These are phyloP conservation scores for Onygenales sp. DNA, from an alignment of 2,329 filamentous ascomycete species.

Conservation along the genomic window DNA sequence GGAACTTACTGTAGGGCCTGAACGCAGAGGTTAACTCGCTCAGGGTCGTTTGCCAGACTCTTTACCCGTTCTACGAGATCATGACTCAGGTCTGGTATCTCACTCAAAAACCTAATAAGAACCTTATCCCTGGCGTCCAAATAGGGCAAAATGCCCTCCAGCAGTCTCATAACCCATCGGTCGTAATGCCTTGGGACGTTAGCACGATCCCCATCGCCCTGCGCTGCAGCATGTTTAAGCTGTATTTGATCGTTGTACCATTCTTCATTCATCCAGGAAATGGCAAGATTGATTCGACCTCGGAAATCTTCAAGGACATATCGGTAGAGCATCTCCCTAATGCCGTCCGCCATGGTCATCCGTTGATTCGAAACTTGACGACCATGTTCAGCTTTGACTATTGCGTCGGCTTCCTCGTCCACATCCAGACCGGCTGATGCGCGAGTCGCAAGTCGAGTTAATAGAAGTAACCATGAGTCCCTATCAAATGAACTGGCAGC, in stretches of 20 bases:
- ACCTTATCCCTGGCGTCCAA: conserved; percentile 86
- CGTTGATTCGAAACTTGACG: conserved; percentile 14
- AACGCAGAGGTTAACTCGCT: conserved; percentile 50
- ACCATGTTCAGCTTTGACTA: conserved; percentile 22
- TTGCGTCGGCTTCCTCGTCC: conserved; percentile 17
- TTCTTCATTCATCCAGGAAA: conserved; percentile 92
- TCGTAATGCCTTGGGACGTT: conserved; percentile 55
- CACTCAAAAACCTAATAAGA: conserved; percentile 80
- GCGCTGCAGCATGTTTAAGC: conserved; percentile 33
- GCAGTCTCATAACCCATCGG: conserved; percentile 66
- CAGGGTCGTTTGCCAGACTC: conserved; percentile 53
- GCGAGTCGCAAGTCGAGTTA: conserved; percentile 76
- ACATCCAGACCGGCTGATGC: conserved; percentile 59
- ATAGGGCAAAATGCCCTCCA: conserved; percentile 84
- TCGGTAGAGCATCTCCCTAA: conserved; percentile 70
- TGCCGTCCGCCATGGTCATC: conserved; percentile 47
- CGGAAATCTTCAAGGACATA: conserved; percentile 92
- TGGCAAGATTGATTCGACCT: conserved; percentile 76
- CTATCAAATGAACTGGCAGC: conserved; percentile 76
- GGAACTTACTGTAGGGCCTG: conserved; percentile 45
- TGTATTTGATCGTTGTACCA: conserved; percentile 84
- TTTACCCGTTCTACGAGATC: conserved; percentile 64
- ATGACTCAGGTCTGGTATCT: conserved; percentile 70
- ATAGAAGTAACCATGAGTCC: conserved; percentile 83
- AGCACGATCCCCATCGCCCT: conserved; percentile 38